Conservation (phyloP, 192 early-diverging fungal species). For the Linnemannia hyalina region DNA sequence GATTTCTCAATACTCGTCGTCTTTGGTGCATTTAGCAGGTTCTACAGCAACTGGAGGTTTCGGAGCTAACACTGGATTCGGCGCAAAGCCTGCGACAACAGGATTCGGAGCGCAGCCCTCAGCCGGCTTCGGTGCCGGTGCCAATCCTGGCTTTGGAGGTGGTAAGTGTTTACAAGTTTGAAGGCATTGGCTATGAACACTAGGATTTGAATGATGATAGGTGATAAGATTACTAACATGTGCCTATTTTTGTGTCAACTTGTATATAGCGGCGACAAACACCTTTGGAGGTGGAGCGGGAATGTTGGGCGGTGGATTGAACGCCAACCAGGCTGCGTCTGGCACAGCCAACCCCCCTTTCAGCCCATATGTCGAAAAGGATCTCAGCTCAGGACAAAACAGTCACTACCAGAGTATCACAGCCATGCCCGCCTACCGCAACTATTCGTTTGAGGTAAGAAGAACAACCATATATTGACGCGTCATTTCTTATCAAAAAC, state of each 20-base stretch:
- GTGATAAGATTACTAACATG: not conserved
- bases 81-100: conserved; percentile 39
- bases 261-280: conserved; percentile 16
- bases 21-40: not conserved
- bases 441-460: conserved; percentile 83
- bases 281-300: conserved; percentile 40
- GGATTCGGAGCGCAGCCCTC: conserved; percentile 42
- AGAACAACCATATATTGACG: not conserved
- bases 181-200: no score
- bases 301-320: conserved; percentile 33
- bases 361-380: conserved; percentile 63
- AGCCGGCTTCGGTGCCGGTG: conserved; percentile 37
- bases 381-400: conserved; percentile 63
- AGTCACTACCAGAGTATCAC: conserved; percentile 78
- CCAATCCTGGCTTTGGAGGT: conserved; percentile 39
- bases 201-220: not conserved
- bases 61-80: conserved; percentile 45
- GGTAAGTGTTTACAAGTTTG: conserved; percentile 10
- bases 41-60: conserved; percentile 37
- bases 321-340: conserved; percentile 23
- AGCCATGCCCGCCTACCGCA: conserved; percentile 89
- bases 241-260: not conserved
- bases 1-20: not conserved
- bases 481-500: not conserved
- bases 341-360: conserved; percentile 72